phyloP scores from a whole-genome alignment of 768 basidiomycete species.

The Dentipellis sp. region DNA sequence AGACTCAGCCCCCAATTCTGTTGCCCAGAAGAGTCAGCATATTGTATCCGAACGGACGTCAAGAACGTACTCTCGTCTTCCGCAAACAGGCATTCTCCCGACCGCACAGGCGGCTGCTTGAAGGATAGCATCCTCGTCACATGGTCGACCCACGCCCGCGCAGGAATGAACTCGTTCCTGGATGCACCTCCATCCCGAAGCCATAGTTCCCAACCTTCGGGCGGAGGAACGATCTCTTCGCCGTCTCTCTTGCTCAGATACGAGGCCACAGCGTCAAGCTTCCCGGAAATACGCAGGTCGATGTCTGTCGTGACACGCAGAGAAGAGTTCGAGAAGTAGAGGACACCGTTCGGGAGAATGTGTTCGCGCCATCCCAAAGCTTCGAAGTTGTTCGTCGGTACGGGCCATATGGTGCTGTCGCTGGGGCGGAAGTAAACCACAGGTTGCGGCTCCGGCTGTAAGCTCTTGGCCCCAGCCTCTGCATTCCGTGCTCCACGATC shows the following conservation, averaged over 20 bases:
- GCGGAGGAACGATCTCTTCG: constrained; percentile 24
- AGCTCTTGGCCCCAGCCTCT: constrained; percentile 13
- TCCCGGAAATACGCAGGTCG: constrained; percentile 45
- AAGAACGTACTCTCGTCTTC: constrained; percentile 34
- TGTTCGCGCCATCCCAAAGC: constrained; percentile 71
- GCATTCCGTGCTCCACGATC: constrained; percentile 22
- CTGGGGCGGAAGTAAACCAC: constrained; percentile 15
- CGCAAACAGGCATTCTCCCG: constrained; percentile 12
- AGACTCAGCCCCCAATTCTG: constrained; percentile 69
- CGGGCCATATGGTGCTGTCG: constrained; percentile 13
- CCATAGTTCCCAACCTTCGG: constrained; percentile 53
- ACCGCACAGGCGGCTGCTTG: constrained; percentile 30
- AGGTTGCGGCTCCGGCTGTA: constrained; percentile 8
- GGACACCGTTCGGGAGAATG: constrained; percentile 59
- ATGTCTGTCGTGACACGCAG: constrained; percentile 61
- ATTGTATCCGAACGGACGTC: background rate
- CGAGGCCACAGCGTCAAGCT: constrained; percentile 39
- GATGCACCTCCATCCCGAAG: constrained; percentile 33
- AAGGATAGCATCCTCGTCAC: constrained; percentile 39
- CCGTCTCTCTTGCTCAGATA: constrained; percentile 30
- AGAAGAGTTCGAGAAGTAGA: constrained; percentile 63
- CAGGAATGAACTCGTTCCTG: constrained; percentile 26
- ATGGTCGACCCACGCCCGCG: constrained; percentile 62
- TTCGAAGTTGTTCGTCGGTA: constrained; percentile 20
- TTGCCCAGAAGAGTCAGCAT: background rate